Base-by-base conservation (phyloP, 2,329 filamentous ascomycete genomes). In the Orbilia blumenaviensis region DNA sequence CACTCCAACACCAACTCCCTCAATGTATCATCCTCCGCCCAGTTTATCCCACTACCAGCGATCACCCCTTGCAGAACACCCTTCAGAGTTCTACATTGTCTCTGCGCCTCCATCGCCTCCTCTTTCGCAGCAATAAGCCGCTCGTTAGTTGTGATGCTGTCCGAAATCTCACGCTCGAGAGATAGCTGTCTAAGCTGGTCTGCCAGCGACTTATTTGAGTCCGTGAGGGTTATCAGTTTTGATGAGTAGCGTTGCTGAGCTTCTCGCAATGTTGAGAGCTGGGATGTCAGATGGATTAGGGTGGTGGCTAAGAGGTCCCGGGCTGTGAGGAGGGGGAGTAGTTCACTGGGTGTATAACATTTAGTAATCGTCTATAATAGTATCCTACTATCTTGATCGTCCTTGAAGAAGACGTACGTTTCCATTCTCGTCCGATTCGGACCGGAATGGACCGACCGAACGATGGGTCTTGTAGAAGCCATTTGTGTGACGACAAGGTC, bases 41-140 rank as follows among this genome's bases (percentile, higher is more conserved):
- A 96, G 81, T 96, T 89, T 64, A 95, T 85, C 52, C 93, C 93
- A 82, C 92, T 96, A 2, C 91, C 92, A 3, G 89, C 91, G 52
- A 96, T 87, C 66, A 93, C 87, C 16, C 91, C 92, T 80, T 91
- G 91, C n/a, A 91, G 87, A 44, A 93, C 88, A 23, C 88, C 91
- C 83, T 94, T 95, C 82, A 94, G 88, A 18, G 90, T 89, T 80
- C 89, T 88, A 89, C 90, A 92, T 80, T 87, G 87, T 78, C 89
- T 88, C 77, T 88, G 88, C 81, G 89, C 90, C 21, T 84, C 84
- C 79, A 87, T 89, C 73, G 91, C 83, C 42, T 89, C 86, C 4
- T 81, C 83, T 79, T 92, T 88, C 9, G 90, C 83, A 58, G 46
- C 66, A 23, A 72, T 61, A 8, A 72, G 46, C 6, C 42, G 42